These are phyloP conservation scores for Ramularia endophylla DNA, from an alignment of 2,329 filamentous ascomycete species.

Conservation along the genomic window DNA sequence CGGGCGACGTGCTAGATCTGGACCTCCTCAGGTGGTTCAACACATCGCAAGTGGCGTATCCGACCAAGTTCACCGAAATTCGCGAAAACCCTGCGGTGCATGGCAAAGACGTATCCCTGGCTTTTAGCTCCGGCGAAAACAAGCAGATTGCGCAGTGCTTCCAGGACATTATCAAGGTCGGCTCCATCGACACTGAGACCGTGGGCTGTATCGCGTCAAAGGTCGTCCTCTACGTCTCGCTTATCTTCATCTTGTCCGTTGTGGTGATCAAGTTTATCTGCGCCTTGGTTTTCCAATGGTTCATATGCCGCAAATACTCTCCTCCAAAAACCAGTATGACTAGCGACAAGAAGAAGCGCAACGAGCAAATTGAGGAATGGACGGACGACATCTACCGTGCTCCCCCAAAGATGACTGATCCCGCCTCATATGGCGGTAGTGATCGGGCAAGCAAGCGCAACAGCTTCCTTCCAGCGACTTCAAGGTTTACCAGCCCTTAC, in stretches of 20 bases:
- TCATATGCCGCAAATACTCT: constrained; percentile 79
- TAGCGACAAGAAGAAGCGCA: constrained; percentile 73
- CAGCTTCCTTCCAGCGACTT: constrained; percentile 90
- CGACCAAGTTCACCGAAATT: constrained; percentile 72
- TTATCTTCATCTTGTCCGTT: constrained; percentile 86
- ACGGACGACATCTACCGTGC: constrained; percentile 94
- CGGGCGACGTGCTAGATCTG: constrained; percentile 85
- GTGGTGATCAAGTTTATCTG: constrained; percentile 82
- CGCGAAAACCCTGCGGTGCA: constrained; percentile 64
- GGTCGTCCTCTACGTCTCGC: constrained; percentile 89
- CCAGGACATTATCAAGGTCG: constrained; percentile 90
- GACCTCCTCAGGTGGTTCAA: constrained; percentile 90
- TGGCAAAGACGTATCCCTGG: constrained; percentile 82
- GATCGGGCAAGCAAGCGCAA: constrained; percentile 73
- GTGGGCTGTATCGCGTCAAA: constrained; percentile 97
- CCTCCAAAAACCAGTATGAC: constrained; percentile 79
- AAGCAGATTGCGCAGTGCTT: constrained; percentile 83
- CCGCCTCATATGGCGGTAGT: constrained; percentile 53
- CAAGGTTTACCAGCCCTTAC: constrained; percentile 88
- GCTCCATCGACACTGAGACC: constrained; percentile 89
- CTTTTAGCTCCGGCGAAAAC: constrained; percentile 71
- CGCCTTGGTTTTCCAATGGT: constrained; percentile 93
- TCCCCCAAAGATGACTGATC: constrained; percentile 72
- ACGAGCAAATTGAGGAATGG: constrained; percentile 96
- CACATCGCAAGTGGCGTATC: constrained; percentile 67